Evolutionary conservation across 1,284 basidiomycete genomes (phyloP).

Genomic region (Peniophora sp.): DNA sequence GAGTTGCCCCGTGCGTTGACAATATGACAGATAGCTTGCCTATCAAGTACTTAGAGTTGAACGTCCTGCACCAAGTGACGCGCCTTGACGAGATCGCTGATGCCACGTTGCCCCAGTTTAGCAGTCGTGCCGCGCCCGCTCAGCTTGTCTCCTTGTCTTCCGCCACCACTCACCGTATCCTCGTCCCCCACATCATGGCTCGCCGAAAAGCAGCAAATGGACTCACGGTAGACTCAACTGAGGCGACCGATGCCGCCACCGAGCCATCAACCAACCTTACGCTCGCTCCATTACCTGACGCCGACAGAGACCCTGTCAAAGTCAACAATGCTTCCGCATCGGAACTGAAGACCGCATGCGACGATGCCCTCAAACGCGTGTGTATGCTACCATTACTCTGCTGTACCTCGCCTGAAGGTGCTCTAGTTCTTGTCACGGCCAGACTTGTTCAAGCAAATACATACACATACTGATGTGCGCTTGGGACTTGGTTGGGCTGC

Average conservation of each 20-base stretch:
- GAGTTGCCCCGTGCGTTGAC: too few species aligned
- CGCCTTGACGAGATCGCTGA: too few species aligned
- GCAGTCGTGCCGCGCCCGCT: not conserved
- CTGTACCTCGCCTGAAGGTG: constrained; percentile 1
- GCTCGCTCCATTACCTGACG: not conserved
- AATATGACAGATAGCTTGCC: too few species aligned
- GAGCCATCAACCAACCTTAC: not conserved
- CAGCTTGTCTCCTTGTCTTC: not conserved
- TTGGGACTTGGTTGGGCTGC: constrained; percentile 79
- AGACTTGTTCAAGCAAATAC: constrained; percentile 77
- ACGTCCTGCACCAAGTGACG: too few species aligned
- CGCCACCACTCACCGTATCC: not conserved
- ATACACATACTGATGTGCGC: constrained; percentile 81
- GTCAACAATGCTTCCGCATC: constrained; percentile 77
- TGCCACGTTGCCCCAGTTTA: not conserved
- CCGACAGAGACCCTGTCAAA: constrained; percentile 59
- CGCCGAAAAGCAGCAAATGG: not conserved
- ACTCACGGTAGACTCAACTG: not conserved
- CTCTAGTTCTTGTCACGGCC: constrained; percentile 70
- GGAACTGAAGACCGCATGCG: constrained; percentile 86
- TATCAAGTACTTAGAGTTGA: too few species aligned
- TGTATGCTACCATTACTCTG: constrained; percentile 22
- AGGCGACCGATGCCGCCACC: not conserved
- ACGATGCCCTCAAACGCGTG: constrained; percentile 86
- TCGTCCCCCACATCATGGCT: not conserved